A percentile compares a stretch with the other conserved stretches of the same genome.
Evolutionary conservation across 352 stramenopile genomes (phyloP).

Genomic region (Phytopythium litorale): DNA sequence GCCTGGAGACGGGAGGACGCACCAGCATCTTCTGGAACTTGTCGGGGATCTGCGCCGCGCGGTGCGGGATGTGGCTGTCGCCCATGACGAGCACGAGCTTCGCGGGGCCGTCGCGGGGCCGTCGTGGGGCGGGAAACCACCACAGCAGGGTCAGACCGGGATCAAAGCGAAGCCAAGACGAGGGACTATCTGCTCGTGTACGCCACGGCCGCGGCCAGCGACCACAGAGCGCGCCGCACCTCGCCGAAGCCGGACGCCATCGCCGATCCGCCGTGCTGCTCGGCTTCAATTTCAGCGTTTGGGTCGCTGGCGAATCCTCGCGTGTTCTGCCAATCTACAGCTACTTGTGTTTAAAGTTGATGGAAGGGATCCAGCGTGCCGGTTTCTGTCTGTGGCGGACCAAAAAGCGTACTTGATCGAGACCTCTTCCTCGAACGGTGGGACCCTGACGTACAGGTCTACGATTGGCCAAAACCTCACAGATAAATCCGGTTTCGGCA

Average conservation of each 20-base stretch:
- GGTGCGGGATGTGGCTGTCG: constrained; percentile 96
- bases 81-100: constrained; percentile 97
- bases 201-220: neutral
- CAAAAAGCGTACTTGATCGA: neutral
- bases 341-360: neutral
- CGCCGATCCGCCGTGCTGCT: neutral
- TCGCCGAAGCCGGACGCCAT: constrained; percentile 71
- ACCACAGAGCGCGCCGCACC: constrained; percentile 16
- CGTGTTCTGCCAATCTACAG: neutral
- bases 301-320: neutral
- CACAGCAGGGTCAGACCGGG: neutral
- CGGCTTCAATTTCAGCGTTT: constrained; percentile 3
- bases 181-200: too few relatives aligned
- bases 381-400: neutral
- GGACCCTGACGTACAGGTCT: neutral
- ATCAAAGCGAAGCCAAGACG: neutral
- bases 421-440: neutral
- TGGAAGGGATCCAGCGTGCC: neutral
- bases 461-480: neutral
- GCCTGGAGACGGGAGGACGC: neutral
- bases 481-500: neutral
- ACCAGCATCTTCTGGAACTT: constrained; percentile 95
- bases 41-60: constrained; percentile 92
- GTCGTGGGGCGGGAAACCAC: neutral
- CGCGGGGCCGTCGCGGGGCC: neutral